These are phyloP conservation scores for Funneliformis mosseae DNA, from an alignment of 192 early-diverging fungal genomes.

Conservation along the genomic window DNA sequence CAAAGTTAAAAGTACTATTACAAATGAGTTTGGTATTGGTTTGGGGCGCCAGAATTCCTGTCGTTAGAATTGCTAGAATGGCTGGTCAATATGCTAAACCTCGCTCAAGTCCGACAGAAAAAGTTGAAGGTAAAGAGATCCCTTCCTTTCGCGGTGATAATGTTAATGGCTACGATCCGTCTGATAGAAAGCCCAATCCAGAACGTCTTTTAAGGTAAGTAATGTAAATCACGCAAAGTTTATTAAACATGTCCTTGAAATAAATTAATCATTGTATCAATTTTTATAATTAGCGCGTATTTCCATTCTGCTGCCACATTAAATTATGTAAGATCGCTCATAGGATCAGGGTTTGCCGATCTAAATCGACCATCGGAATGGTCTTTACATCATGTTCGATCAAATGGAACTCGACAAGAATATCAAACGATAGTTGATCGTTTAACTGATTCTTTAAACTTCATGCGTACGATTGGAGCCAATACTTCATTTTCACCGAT, in stretches of 20 bases:
- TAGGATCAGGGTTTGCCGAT: slow-evolving; percentile 87
- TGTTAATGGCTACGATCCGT: slow-evolving; percentile 92
- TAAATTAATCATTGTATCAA: background rate
- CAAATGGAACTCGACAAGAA: slow-evolving; percentile 73
- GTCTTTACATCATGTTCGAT: slow-evolving; percentile 89
- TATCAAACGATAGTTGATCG: slow-evolving; percentile 90
- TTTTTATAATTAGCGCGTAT: slow-evolving; percentile 66
- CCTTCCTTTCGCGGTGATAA: slow-evolving; percentile 95
- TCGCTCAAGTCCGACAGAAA: slow-evolving; percentile 88
- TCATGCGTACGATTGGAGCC: slow-evolving; percentile 94
- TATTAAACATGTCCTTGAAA: background rate
- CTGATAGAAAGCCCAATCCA: slow-evolving; percentile 87
- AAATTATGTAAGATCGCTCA: slow-evolving; percentile 90
- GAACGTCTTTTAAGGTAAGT: slow-evolving; percentile 78
- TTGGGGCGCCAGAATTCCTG: slow-evolving; percentile 91
- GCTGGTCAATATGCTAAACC: slow-evolving; percentile 99
- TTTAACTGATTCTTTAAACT: slow-evolving; percentile 86
- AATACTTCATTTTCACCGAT: slow-evolving; percentile 44
- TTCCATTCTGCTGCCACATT: slow-evolving; percentile 96
- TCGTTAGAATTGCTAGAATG: slow-evolving; percentile 97
- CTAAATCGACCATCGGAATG: slow-evolving; percentile 87
- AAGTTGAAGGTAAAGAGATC: slow-evolving; percentile 80
- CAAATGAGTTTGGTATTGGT: slow-evolving; percentile 96
- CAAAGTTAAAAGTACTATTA: slow-evolving; percentile 94
- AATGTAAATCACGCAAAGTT: background rate